phyloP scores from a whole-genome alignment of 2,329 filamentous ascomycete species.

The Sclerotinia nivalis region DNA sequence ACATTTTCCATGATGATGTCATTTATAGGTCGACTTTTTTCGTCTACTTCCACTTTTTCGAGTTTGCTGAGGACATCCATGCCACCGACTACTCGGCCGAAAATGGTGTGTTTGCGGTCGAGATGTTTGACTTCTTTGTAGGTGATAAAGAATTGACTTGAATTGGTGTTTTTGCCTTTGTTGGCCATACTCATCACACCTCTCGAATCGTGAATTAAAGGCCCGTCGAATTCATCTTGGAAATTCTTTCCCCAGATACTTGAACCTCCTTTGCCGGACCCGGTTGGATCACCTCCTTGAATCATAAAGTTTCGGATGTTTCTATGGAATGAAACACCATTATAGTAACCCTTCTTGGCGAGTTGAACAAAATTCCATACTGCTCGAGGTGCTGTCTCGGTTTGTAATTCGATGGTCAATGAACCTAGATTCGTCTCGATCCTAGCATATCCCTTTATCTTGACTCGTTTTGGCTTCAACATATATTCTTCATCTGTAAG shows the following conservation, averaged over 20 bases:
- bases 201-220: constrained; percentile 76
- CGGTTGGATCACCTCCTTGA: constrained; percentile 91
- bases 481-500: constrained; percentile 96
- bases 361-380: constrained; percentile 97
- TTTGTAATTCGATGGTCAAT: constrained; percentile 84
- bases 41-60: constrained; percentile 75
- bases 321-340: constrained; percentile 79
- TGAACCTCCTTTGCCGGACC: constrained; percentile 84
- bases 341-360: constrained; percentile 88
- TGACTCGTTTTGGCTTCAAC: constrained; percentile 85
- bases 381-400: constrained; percentile 86
- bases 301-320: constrained; percentile 98
- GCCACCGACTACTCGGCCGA: constrained; percentile 80
- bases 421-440: constrained; percentile 83
- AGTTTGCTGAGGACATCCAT: constrained; percentile 65
- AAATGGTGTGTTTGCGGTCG: constrained; percentile 96
- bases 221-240: constrained; percentile 88
- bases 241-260: constrained; percentile 96
- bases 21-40: constrained; percentile 71
- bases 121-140: constrained; percentile 84
- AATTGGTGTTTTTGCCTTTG: constrained; percentile 98
- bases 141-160: constrained; percentile 90
- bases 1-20: constrained; percentile 82
- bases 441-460: constrained; percentile 87
- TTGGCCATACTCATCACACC: constrained; percentile 94